Base-by-base conservation (phyloP, 2,329 filamentous ascomycete species). In the Rutstroemia sp. region DNA sequence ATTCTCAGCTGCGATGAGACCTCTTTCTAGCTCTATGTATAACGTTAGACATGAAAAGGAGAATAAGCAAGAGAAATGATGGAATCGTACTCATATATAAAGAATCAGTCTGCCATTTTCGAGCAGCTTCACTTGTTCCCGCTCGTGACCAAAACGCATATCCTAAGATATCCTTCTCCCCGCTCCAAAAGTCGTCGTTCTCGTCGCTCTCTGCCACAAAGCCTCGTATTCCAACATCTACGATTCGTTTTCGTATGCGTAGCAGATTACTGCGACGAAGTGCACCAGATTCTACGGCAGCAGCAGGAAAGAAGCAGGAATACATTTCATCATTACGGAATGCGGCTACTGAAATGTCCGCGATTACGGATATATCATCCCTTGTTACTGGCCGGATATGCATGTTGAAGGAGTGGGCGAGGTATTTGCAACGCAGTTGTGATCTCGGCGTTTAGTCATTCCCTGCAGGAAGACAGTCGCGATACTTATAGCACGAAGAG, bases 111-210 rank as follows among this genome's bases (percentile, higher is more conserved):
- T 56, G 39, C 48, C 54, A 56, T 19, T 56, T 52, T 21, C 10
- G 51, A 1, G 54, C 54, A 12, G 48, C 41, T 25, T 39, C 30
- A 41, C 54, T 56, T 16, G 45, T 46, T 7, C 54, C 54, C 19
- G 10, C 27, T 39, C 48, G 45, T 7, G 16, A 23, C 54, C 54
- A 56, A 19, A 45, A 46, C 12, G 54, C 19, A 46, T 47, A 56
- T 10, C 48, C 54, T 8, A 56, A n/a, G 4, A 56, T 27, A 27
- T 56, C 48, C 27, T 23, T 16, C n/a, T 46, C 27, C 2, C 48
- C 54, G 52, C 10, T 45, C 54, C 54, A 56, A 18, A 46, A 51
- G 5, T 39, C 48, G 30, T 56, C 54, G 2, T 39, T 23, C 19
- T 56, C 54, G 19, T 56, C 54, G 21, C 47, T 51, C 34, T 39